These are phyloP conservation scores for Glarea lozoyensis DNA, from an alignment of 495 filamentous ascomycete genomes.

Conservation along the genomic window DNA sequence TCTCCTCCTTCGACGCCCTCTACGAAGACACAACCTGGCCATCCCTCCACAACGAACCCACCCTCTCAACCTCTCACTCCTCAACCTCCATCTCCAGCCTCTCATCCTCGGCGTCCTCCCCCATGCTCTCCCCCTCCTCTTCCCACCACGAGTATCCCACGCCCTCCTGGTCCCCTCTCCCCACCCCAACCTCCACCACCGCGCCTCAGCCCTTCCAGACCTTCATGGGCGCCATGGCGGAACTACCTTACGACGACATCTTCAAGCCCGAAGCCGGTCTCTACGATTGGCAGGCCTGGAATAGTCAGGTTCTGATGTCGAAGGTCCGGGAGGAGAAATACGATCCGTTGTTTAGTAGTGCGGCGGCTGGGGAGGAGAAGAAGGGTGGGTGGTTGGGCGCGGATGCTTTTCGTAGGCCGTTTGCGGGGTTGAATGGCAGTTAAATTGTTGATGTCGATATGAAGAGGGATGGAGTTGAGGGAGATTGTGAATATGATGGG, in stretches of 20 bases:
- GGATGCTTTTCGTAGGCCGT: no score
- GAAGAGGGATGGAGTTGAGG: no score
- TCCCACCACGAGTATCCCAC: no score
- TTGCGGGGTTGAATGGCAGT: no score
- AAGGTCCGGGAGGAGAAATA: constrained; percentile 19
- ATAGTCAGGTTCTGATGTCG: constrained; percentile 9
- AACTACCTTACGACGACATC: constrained; percentile 31
- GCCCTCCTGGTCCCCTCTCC: not conserved
- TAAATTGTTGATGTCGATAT: no score
- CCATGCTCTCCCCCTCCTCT: no score
- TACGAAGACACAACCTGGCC: constrained; percentile 20
- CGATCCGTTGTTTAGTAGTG: constrained; percentile 2
- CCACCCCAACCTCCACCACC: not conserved
- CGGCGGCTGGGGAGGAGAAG: constrained; percentile 6
- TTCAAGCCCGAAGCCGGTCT: constrained; percentile 29
- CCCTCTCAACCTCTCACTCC: constrained; percentile 5
- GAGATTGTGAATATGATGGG: no score
- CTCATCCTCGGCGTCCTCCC: no score
- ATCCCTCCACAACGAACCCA: not conserved
- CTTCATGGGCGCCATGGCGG: constrained; percentile 21
- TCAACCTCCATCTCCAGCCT: no score
- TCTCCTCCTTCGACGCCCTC: constrained; percentile 13
- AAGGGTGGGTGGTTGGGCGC: no score
- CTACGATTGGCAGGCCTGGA: constrained; percentile 19
- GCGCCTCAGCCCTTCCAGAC: constrained; percentile 20